phyloP scores from a whole-genome alignment of 805 yeast genomes.

The Teunomyces pallodes region DNA sequence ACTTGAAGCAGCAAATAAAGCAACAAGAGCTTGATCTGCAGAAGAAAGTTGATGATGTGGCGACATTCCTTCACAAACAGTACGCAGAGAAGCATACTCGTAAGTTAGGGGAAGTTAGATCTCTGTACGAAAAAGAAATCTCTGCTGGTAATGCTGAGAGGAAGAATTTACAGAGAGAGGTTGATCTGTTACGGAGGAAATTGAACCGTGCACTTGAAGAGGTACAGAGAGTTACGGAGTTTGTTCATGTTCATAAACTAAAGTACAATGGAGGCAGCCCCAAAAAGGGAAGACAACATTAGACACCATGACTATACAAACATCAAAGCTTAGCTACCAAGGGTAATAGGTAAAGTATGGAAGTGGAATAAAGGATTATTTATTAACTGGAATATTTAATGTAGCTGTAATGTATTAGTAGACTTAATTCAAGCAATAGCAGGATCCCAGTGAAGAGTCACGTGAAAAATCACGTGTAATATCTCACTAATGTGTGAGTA shows the following conservation, averaged over 20 bases:
- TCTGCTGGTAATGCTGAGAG: slow-evolving; percentile 8
- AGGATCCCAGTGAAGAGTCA: background rate
- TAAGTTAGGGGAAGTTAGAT: slow-evolving; percentile 59
- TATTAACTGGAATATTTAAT: background rate
- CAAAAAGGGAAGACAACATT: background rate
- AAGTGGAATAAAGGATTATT: background rate
- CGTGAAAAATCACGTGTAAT: background rate
- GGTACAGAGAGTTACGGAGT: slow-evolving; percentile 12
- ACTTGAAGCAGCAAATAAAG: slow-evolving; percentile 22
- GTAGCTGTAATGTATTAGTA: background rate
- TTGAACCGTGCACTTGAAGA: slow-evolving; percentile 13
- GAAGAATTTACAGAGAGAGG: slow-evolving; percentile 11
- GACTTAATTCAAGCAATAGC: too few species aligned
- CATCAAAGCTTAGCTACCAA: too few species aligned
- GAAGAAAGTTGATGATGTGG: slow-evolving; percentile 56
- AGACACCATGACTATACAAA: background rate
- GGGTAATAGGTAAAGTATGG: too few species aligned
- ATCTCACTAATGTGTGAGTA: background rate
- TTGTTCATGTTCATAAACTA: slow-evolving; percentile 11
- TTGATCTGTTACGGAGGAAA: slow-evolving; percentile 13
- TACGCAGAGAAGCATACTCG: slow-evolving; percentile 76
- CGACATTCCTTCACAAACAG: slow-evolving; percentile 68
- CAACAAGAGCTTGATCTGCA: slow-evolving; percentile 50
- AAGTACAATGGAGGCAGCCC: slow-evolving; percentile 8
- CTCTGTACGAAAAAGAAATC: slow-evolving; percentile 13